A percentile compares a stretch with the other conserved stretches of the same genome.
Evolutionary conservation across 768 basidiomycete species (phyloP).

Genomic region (Butyriboletus loyo): DNA sequence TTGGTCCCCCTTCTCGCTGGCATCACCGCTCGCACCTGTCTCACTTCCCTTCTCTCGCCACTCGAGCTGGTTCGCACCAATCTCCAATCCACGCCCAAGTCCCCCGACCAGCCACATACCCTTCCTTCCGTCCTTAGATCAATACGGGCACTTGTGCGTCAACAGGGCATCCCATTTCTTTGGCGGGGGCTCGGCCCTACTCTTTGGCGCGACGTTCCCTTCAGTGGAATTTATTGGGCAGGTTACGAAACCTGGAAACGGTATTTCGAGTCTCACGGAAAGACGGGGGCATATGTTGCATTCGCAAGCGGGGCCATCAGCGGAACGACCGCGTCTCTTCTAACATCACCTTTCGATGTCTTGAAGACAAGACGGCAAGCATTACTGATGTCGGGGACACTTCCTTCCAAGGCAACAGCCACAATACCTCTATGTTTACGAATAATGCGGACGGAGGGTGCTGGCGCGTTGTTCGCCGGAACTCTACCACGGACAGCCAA

Average conservation of each 20-base stretch:
- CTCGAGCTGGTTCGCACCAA: constrained; percentile 93
- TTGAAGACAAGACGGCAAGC: constrained; percentile 94
- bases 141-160: constrained; percentile 55
- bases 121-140: constrained; percentile 70
- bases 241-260: constrained; percentile 85
- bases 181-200: constrained; percentile 93
- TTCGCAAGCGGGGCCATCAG: constrained; percentile 90
- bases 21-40: constrained; percentile 72
- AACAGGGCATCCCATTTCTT: constrained; percentile 65
- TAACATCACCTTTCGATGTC: constrained; percentile 96
- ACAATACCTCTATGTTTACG: constrained; percentile 64
- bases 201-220: constrained; percentile 96
- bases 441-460: constrained; percentile 78
- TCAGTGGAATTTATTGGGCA: constrained; percentile 96
- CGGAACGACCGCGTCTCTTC: constrained; percentile 79
- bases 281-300: constrained; percentile 62
- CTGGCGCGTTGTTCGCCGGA: constrained; percentile 77
- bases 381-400: constrained; percentile 59
- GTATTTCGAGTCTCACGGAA: constrained; percentile 48
- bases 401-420: constrained; percentile 37
- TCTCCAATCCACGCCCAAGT: constrained; percentile 81
- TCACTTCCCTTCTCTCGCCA: constrained; percentile 79
- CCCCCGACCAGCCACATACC: constrained; percentile 68
- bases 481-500: constrained; percentile 86
- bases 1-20: constrained; percentile 78